Base-by-base conservation (phyloP, 2,329 filamentous ascomycete genomes). In the Diplodia scrobiculata region DNA sequence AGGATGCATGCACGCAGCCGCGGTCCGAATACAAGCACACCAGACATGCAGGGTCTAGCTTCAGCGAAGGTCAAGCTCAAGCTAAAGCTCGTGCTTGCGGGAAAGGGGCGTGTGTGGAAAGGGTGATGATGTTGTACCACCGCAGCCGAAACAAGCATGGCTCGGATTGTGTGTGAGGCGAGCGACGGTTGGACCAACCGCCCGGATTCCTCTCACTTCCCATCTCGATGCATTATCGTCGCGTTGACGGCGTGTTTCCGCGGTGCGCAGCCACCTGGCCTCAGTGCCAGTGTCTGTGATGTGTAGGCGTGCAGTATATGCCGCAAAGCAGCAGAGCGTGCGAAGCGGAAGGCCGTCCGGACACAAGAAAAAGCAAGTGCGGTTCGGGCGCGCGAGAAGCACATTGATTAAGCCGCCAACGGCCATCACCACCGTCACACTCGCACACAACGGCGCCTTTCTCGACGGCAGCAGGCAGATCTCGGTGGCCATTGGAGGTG, bases 1-100 rank as follows among this genome's bases (percentile, higher is more conserved):
- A 36, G 38, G 25, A 60, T 21, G 36, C 55, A 60, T 27, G 34
- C 38, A 48, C 25, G 58, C 27, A 62, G 5, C 25, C 27, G 45
- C 58, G 5, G 58, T 47, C n/a, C 55, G 55, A 32, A 17, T 32
- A 21, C 11, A 17, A 36, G 45, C 41, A 17, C 45, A 50, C 48
- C 29, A 62, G 58, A 51, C 58, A 62, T 62, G 58, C 58, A 62
- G 58, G 58, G 58, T 50, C 41, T 51, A 29, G 58, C 11, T 25
- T 19, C 41, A 19, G 25, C 11, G n/a, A 34, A 19, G n/a, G 48
- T 17, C 9, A 47, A 29, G 45, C 29, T 62, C 29, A 25, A 21
- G n/a, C 32, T 38, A 9, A 19, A 36, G 58, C 58, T 62, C 58
- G 58, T 36, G 58, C 58, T 51, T 17, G 29, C 25, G n/a, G 45